phyloP scores from a whole-genome alignment of 2,329 filamentous ascomycete genomes.

The Xylariaceae sp. region DNA sequence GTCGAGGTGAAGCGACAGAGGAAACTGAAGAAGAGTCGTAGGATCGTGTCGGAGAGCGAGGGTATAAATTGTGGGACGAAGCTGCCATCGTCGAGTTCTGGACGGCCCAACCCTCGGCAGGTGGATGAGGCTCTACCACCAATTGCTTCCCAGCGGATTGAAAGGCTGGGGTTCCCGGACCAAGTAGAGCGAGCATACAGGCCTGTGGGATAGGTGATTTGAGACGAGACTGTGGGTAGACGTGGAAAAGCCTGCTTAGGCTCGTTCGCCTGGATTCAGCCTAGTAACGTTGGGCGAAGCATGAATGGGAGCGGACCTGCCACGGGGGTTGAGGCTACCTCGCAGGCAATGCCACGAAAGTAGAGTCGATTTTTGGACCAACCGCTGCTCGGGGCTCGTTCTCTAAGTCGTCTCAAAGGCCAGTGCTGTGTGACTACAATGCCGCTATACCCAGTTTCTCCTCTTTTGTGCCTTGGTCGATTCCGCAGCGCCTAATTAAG shows the following conservation, averaged over 20 bases:
- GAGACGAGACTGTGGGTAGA: conserved; percentile 20
- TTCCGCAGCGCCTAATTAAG: conserved; percentile 3
- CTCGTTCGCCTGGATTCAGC: conserved; percentile 25
- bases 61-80: conserved; percentile 53
- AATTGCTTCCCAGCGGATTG: conserved; percentile 38
- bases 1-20: conserved; percentile 56
- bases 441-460: conserved; percentile 21
- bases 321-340: conserved; percentile 28
- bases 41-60: conserved; percentile 58
- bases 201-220: conserved; percentile 24
- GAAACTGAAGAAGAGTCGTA: conserved; percentile 63
- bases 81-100: conserved; percentile 48
- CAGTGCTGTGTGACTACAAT: conserved; percentile 30
- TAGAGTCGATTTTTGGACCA: conserved; percentile 23
- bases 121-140: conserved; percentile 37
- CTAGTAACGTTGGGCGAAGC: conserved; percentile 25
- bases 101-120: conserved; percentile 33
- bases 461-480: conserved; percentile 20
- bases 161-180: conserved; percentile 36
- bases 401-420: conserved; percentile 23
- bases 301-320: conserved; percentile 25
- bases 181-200: conserved; percentile 40
- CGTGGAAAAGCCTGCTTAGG: conserved; percentile 25
- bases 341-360: conserved; percentile 27
- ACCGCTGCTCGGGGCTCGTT: conserved; percentile 26